Evolutionary conservation across 2,329 filamentous ascomycete species (phyloP), one percentile per base, ranked within the genome.

Genomic region (Alternaria alternata): DNA sequence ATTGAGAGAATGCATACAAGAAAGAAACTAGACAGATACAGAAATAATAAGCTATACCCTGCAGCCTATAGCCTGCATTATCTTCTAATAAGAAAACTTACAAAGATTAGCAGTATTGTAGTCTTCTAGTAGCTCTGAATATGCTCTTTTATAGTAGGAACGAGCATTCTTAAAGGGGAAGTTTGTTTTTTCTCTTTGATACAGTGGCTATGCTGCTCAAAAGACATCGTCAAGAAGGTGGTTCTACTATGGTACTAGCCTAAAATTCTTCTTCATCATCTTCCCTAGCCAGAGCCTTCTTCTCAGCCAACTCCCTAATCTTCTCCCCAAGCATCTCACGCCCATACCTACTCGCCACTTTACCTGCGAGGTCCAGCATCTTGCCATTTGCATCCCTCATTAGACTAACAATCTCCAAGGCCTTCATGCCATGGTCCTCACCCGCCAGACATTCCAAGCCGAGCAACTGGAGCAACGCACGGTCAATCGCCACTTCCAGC

Each of bases 381-480:
- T 91, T 90, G 18, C 94, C 94, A 61, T 88, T 91, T 46, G 88
- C 85, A 80, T 98, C 94, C 44, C 86, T 87, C 89, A 99, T 91
- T 72, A 99, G 83, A 63, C 87, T 85, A 30, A 96, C 95, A 71
- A 98, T 86, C 80, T 99, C 96, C 36, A 99, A 82, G 0, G 94
- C 94, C 68, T 94, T 93, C 93, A 97, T 97, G 6, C 94, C 94
- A 30, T 91, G 86, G 64, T 98, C 94, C 78, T 99, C 95, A 44
- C 93, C 93, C 67, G 95, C 92, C 61, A 93, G 88, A 77, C 95
- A 99, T 82, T 98, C 95, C 7, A 90, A 83, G 3, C 92, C 94
- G 73, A 99, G 83, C 76, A 98, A 86, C 81, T 97, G 93, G 65
- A 99, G 82, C 51, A 99, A 83, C 43, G 90, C 88, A 82, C 97